These are phyloP conservation scores for Arthrinium phaeospermum DNA, from an alignment of 2,329 filamentous ascomycete species.

Conservation along the genomic window DNA sequence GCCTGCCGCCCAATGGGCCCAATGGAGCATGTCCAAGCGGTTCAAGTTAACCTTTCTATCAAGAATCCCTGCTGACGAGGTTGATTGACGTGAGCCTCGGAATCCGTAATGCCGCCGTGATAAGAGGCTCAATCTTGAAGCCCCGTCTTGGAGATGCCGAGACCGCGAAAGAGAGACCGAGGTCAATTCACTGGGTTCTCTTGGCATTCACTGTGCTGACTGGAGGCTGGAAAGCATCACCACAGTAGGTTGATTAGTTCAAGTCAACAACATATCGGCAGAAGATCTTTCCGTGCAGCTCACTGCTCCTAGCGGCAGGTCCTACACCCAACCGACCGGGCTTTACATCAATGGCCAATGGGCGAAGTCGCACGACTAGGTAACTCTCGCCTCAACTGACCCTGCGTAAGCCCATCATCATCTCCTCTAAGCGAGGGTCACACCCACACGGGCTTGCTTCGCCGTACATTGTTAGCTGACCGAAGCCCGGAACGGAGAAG, in stretches of 20 bases:
- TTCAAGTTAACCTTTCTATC: not conserved
- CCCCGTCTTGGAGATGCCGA: not conserved
- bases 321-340: constrained; percentile 19
- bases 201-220: not conserved
- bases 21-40: constrained; percentile 2
- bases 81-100: not conserved
- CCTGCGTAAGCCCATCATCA: constrained; percentile 52
- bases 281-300: constrained; percentile 13
- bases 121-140: not conserved
- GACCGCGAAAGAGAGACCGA: not conserved
- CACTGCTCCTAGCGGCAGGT: constrained; percentile 22
- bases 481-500: constrained; percentile 65
- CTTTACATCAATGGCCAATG: constrained; percentile 91
- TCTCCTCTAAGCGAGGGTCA: no score
- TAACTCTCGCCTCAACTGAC: constrained; percentile 93
- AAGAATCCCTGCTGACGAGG: not conserved
- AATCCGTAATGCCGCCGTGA: not conserved
- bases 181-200: not conserved
- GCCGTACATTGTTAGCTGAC: not conserved
- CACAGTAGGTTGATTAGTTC: no score
- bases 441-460: not conserved
- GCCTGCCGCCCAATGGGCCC: not conserved
- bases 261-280: not conserved
- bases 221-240: not conserved
- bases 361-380: constrained; percentile 81